Conservation (phyloP, 1,284 basidiomycete species). For the Vanrija humicola region DNA sequence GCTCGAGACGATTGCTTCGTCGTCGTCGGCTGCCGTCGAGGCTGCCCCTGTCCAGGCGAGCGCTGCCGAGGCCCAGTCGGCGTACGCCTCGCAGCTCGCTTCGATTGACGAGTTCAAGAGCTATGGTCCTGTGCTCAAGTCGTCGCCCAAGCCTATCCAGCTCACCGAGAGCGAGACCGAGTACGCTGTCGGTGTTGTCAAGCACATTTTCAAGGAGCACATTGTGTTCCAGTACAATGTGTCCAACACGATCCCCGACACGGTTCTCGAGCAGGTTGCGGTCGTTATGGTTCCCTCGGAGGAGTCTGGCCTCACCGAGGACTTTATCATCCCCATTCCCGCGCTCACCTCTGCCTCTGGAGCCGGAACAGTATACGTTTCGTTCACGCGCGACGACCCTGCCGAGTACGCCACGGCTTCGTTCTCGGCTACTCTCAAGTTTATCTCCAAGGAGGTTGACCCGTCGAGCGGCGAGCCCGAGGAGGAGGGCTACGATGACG, state of each 20-base stretch:
- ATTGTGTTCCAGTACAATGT: slow-evolving; percentile 99
- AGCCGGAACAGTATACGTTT: slow-evolving; percentile 83
- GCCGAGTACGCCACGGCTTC: slow-evolving; percentile 74
- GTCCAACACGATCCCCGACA: slow-evolving; percentile 97
- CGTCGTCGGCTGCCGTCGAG: slow-evolving; percentile 54
- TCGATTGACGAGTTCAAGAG: slow-evolving; percentile 79
- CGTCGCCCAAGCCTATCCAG: slow-evolving; percentile 71
- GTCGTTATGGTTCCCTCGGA: slow-evolving; percentile 77
- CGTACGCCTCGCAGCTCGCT: slow-evolving; percentile 78
- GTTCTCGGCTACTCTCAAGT: slow-evolving; percentile 93
- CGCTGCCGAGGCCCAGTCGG: slow-evolving; percentile 75
- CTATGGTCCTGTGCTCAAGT: slow-evolving; percentile 86
- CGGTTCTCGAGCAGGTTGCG: slow-evolving; percentile 91
- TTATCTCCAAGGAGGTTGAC: slow-evolving; percentile 95
- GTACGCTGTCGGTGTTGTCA: slow-evolving; percentile 94
- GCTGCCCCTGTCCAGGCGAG: slow-evolving; percentile 60
- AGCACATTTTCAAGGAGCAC: slow-evolving; percentile 94
- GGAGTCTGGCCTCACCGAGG: slow-evolving; percentile 77
- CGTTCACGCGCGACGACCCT: slow-evolving; percentile 78
- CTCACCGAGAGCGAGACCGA: slow-evolving; percentile 97
- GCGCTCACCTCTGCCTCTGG: slow-evolving; percentile 66
- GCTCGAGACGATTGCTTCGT: slow-evolving; percentile 65
- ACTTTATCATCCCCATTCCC: slow-evolving; percentile 87
- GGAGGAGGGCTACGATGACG: slow-evolving; percentile 97
- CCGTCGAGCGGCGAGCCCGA: slow-evolving; percentile 95